Conservation (phyloP, 257 asterid species). For the Asclepias syriaca region DNA sequence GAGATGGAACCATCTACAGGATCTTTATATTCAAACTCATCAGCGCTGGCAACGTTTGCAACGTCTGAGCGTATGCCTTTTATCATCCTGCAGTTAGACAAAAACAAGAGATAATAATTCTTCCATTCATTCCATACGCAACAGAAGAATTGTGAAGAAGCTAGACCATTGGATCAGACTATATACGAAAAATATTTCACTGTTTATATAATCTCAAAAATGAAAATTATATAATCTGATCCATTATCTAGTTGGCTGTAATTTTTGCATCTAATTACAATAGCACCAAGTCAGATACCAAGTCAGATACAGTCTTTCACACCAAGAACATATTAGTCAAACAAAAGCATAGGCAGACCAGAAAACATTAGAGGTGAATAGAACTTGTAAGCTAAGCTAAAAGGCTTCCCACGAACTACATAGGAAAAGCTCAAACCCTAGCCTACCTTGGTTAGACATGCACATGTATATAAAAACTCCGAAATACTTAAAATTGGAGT, state of each 20-base stretch:
- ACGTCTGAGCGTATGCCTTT: conserved; percentile 64
- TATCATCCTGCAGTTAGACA: conserved; percentile 43
- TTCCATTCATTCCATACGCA: not conserved
- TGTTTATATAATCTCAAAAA: not conserved
- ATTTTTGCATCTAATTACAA: not conserved
- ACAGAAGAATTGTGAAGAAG: not conserved
- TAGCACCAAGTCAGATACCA: not conserved
- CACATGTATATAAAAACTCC: conserved; percentile 13
- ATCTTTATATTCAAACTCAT: conserved; percentile 95
- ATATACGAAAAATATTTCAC: no score
- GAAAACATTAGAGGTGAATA: not conserved
- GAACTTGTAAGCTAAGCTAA: not conserved
- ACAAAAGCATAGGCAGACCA: not conserved
- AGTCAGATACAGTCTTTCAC: not conserved
- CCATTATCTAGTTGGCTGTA: not conserved
- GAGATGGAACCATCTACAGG: conserved; percentile 97
- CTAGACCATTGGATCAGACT: not conserved
- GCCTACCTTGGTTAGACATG: not conserved
- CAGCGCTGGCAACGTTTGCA: conserved; percentile 64
- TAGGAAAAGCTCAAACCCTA: not conserved
- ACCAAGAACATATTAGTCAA: not conserved
- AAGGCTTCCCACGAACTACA: not conserved
- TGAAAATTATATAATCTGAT: not conserved
- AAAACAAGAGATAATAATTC: not conserved
- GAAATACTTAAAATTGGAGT: not conserved